Percentiles rank a stretch among this genome's conserved stretches.
Conservation (phyloP, 768 basidiomycete species). For the Leucocoprinus birnbaumii region DNA sequence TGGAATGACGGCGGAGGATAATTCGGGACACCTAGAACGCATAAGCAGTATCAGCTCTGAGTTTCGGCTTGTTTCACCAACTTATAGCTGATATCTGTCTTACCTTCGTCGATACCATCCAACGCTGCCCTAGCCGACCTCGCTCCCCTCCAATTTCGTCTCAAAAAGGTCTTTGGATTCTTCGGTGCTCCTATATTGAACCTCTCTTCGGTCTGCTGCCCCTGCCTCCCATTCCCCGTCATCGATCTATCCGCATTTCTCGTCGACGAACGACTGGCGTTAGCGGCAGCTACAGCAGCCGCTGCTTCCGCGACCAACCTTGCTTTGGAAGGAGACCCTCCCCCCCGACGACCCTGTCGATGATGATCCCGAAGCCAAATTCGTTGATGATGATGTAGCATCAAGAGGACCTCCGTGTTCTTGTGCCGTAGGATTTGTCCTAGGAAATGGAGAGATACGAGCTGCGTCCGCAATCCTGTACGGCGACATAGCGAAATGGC, state of each 20-base stretch:
- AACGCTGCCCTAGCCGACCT: constrained; percentile 25
- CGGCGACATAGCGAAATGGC: constrained; percentile 35
- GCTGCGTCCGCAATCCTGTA: constrained; percentile 48
- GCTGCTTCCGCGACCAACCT: constrained; percentile 7
- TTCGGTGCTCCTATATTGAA: constrained; percentile 40
- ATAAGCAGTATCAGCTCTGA: constrained; percentile 7
- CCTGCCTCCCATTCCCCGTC: constrained; percentile 15
- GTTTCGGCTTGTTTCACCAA: background rate
- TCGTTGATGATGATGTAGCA: background rate
- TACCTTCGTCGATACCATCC: constrained; percentile 23
- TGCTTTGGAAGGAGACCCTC: constrained; percentile 9
- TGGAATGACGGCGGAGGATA: constrained; percentile 77
- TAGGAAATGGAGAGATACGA: constrained; percentile 55
- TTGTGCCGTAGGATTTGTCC: constrained; percentile 42
- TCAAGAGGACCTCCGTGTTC: constrained; percentile 35
- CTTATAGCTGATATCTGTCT: constrained; percentile 7
- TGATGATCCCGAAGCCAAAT: background rate
- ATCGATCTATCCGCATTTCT: constrained; percentile 9
- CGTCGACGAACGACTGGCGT: background rate
- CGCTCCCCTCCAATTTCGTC: constrained; percentile 19
- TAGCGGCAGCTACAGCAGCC: background rate
- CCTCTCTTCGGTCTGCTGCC: constrained; percentile 42
- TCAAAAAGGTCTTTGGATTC: constrained; percentile 21
- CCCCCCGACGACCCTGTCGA: background rate
- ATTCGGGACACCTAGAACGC: constrained; percentile 45